Percentiles rank a stretch among this genome's conserved stretches.
These are phyloP conservation scores for Aspergillus saccharolyticus DNA, from an alignment of 495 filamentous ascomycete species.

Conservation along the genomic window DNA sequence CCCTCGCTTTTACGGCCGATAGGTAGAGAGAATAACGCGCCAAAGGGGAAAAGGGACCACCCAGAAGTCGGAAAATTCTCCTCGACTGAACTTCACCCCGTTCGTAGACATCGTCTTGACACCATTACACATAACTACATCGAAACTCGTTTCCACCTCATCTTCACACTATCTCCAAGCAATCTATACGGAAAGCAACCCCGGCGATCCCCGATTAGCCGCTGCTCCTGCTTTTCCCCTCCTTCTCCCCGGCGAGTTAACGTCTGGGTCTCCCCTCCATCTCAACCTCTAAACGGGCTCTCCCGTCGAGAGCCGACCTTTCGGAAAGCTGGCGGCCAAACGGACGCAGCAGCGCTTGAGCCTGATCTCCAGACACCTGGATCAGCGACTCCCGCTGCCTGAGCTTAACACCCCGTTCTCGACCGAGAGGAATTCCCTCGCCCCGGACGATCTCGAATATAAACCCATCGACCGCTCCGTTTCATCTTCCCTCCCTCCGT, in stretches of 20 bases:
- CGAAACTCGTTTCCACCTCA: background rate
- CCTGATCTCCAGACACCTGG: conserved; percentile 78
- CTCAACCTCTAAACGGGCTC: conserved; percentile 33
- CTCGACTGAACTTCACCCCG: background rate
- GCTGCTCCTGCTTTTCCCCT: background rate
- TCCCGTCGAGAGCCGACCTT: conserved; percentile 30
- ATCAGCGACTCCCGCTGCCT: conserved; percentile 53
- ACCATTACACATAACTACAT: no score
- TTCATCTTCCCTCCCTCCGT: conserved; percentile 21
- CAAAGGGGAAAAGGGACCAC: background rate
- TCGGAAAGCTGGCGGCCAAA: conserved; percentile 52
- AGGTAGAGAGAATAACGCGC: conserved; percentile 2
- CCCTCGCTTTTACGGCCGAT: conserved; percentile 1
- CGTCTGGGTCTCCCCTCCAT: conserved; percentile 12
- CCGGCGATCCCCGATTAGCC: conserved; percentile 33
- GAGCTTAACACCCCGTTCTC: conserved; percentile 65
- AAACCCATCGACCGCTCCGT: conserved; percentile 41
- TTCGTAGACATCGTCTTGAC: background rate
- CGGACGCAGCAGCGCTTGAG: conserved; percentile 62
- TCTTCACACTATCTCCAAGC: background rate
- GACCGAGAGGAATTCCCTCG: conserved; percentile 51
- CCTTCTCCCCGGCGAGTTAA: background rate
- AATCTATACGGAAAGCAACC: background rate
- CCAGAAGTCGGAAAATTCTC: background rate
- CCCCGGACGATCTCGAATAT: conserved; percentile 56